phyloP scores from a whole-genome alignment of 176 grass and related monocot species.

The Cenchrus purpureus region DNA sequence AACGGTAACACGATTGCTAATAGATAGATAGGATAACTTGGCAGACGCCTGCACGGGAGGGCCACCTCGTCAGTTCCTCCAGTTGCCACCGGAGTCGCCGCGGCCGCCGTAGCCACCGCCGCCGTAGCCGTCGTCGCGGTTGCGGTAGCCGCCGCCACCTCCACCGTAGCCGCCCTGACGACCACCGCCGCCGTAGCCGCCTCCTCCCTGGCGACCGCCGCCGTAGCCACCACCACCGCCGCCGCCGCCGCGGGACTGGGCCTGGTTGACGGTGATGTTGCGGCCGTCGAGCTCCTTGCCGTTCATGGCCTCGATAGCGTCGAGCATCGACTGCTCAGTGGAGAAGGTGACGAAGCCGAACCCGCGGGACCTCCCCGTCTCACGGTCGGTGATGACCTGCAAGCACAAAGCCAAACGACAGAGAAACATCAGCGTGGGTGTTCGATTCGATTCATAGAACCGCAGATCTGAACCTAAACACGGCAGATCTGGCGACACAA shows the following conservation, averaged over 20 bases:
- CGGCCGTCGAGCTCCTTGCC: constrained; percentile 77
- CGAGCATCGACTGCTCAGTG: constrained; percentile 63
- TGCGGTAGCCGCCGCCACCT: background rate
- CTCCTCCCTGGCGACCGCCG: constrained; percentile 35
- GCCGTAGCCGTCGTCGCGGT: constrained; percentile 17
- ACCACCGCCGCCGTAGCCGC: background rate
- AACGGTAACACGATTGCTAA: background rate
- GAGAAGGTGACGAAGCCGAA: constrained; percentile 93
- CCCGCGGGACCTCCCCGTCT: constrained; percentile 85
- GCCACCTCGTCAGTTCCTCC: constrained; percentile 68
- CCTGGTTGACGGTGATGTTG: constrained; percentile 95
- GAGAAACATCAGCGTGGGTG: rapidly evolving
- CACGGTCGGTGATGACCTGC: constrained; percentile 95
- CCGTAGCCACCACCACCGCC: constrained; percentile 35
- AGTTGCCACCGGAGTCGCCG: constrained; percentile 55
- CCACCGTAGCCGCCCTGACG: background rate
- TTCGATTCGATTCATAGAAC: background rate
- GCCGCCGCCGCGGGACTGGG: constrained; percentile 65
- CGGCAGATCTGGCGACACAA: background rate
- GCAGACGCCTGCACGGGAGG: background rate
- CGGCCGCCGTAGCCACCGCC: constrained; percentile 18
- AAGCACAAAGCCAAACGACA: background rate
- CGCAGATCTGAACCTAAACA: background rate
- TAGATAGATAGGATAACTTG: constrained; percentile 47
- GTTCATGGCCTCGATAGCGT: constrained; percentile 92